Percentiles rank a stretch among this genome's conserved stretches.
Conservation (phyloP, 2,329 filamentous ascomycete species). For the Nannizziopsis barbatae region DNA sequence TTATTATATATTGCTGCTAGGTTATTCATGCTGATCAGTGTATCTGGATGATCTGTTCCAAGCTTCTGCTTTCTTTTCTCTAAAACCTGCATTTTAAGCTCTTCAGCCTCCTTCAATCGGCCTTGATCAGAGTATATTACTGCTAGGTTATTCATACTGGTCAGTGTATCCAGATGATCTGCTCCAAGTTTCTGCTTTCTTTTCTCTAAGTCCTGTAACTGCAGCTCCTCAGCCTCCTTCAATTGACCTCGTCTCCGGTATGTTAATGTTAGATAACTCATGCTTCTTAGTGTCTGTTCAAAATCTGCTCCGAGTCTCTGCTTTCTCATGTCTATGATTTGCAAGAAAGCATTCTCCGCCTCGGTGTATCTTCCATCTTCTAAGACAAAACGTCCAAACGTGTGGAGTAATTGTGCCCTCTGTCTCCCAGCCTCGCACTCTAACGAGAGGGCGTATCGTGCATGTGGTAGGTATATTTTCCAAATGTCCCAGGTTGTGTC, state of each 20-base stretch:
- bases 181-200: not conserved
- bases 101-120: slow-evolving; percentile 17
- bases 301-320: no score
- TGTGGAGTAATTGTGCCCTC: not conserved
- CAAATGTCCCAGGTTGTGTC: not conserved
- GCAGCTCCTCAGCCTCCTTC: not conserved
- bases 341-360: no score
- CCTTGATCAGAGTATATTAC: slow-evolving; percentile 12
- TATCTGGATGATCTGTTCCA: slow-evolving; percentile 20
- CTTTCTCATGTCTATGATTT: no score
- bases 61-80: slow-evolving; percentile 15
- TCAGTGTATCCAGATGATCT: not conserved
- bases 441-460: not conserved
- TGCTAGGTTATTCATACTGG: slow-evolving; percentile 15
- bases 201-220: not conserved
- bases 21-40: slow-evolving; percentile 18
- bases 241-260: no score
- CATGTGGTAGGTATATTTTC: not conserved
- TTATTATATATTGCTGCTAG: slow-evolving; percentile 13
- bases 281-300: no score
- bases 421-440: not conserved
- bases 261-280: no score
- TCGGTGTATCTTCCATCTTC: not conserved
- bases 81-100: slow-evolving; percentile 16
- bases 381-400: not conserved